Percentiles rank a stretch among this genome's conserved stretches.
phyloP scores from a whole-genome alignment of 1,284 basidiomycete species.

The Rhodotorula sp. region DNA sequence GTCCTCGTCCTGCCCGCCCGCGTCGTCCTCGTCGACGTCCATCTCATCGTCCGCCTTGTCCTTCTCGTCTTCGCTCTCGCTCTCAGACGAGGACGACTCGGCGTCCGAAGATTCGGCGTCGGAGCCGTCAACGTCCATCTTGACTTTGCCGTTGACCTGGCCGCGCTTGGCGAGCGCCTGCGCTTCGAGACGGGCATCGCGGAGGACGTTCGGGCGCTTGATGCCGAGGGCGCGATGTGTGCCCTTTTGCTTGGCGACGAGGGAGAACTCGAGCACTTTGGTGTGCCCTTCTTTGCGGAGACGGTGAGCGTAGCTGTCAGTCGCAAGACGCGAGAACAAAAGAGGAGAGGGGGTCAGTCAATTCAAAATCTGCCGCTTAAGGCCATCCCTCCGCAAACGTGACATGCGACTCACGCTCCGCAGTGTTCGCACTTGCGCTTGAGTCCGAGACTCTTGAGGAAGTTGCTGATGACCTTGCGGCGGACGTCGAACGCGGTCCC shows the following conservation, averaged over 20 bases:
- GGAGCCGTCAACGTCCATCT: conserved; percentile 22
- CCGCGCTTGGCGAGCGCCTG: conserved; percentile 51
- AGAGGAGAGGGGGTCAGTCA: not conserved
- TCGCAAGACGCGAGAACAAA: not conserved
- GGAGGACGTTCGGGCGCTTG: conserved; percentile 69
- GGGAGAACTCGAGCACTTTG: conserved; percentile 91
- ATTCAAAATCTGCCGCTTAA: too few relatives aligned
- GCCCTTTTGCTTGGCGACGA: conserved; percentile 74
- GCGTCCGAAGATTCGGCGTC: not conserved
- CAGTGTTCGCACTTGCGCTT: conserved; percentile 73
- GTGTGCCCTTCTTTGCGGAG: conserved; percentile 92
- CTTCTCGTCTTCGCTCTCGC: conserved; percentile 46
- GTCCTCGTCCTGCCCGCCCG: conserved; percentile 31
- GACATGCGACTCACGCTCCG: conserved; percentile 65
- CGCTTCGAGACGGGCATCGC: conserved; percentile 44
- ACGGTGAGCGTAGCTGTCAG: conserved; percentile 69
- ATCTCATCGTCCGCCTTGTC: conserved; percentile 54
- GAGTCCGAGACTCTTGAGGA: conserved; percentile 67
- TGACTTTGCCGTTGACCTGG: conserved; percentile 17
- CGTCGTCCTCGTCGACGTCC: conserved; percentile 49
- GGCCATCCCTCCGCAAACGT: too few relatives aligned
- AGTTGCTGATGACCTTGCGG: conserved; percentile 78
- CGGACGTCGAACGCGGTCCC: conserved; percentile 82
- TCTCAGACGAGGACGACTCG: conserved; percentile 46
- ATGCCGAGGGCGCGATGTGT: conserved; percentile 61